Evolutionary conservation across 441 rosid genomes (phyloP).

Genomic region (Sinapis alba): DNA sequence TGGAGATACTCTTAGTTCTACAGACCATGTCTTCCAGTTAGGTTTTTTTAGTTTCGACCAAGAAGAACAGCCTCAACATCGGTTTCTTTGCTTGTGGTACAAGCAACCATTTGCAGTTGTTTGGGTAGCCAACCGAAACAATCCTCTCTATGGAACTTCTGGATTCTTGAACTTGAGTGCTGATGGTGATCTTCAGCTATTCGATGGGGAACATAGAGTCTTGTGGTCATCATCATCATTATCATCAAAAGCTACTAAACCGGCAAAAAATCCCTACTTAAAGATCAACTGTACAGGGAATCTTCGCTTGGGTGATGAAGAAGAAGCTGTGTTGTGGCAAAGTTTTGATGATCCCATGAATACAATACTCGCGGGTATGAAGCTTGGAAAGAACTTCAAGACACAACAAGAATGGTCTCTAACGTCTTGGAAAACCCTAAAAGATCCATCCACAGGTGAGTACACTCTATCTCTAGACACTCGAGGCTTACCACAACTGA

Average conservation of each 20-base stretch:
- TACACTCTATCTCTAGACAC: slow-evolving; percentile 44
- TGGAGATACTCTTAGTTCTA: slow-evolving; percentile 53
- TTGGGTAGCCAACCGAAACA: slow-evolving; percentile 70
- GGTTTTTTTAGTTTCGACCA: slow-evolving; percentile 53
- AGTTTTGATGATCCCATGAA: slow-evolving; percentile 64
- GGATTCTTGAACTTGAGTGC: slow-evolving; percentile 45
- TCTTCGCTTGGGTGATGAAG: slow-evolving; percentile 37
- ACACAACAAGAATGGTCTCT: slow-evolving; percentile 40
- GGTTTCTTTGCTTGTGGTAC: slow-evolving; percentile 65
- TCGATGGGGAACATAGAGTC: slow-evolving; percentile 38
- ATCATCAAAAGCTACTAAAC: slow-evolving; percentile 15
- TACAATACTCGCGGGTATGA: slow-evolving; percentile 51
- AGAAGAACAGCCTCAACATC: slow-evolving; percentile 41
- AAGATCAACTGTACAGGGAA: slow-evolving; percentile 23
- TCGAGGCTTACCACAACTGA: slow-evolving; percentile 49
- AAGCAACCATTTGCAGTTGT: slow-evolving; percentile 41
- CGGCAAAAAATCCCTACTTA: slow-evolving; percentile 12
- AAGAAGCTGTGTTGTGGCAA: slow-evolving; percentile 47
- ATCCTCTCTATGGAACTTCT: slow-evolving; percentile 46
- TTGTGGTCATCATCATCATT: slow-evolving; percentile 61
- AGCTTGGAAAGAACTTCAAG: slow-evolving; percentile 49
- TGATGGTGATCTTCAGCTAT: slow-evolving; percentile 18
- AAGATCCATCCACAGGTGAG: slow-evolving; percentile 61
- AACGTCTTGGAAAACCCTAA: slow-evolving; percentile 59
- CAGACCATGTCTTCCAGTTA: slow-evolving; percentile 43